phyloP scores from a whole-genome alignment of 2,329 filamentous ascomycete species.

The Colletotrichum incanum region DNA sequence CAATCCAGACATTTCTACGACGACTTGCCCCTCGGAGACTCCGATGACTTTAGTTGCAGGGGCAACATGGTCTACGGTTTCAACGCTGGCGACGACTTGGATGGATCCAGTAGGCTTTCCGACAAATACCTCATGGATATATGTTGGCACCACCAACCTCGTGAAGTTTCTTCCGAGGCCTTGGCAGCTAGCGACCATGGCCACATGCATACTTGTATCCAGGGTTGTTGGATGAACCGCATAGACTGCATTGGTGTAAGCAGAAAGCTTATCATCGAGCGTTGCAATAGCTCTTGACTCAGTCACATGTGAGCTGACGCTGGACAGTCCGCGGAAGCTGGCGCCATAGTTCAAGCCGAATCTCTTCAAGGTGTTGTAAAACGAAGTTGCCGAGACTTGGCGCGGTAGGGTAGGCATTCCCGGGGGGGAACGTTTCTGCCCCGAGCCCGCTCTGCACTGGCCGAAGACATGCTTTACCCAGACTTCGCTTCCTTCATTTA shows the following conservation, averaged over 20 bases:
- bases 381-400: conserved; percentile 44
- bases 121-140: conserved; percentile 30
- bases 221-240: conserved; percentile 57
- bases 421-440: background rate
- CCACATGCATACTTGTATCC: conserved; percentile 53
- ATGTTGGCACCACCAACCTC: conserved; percentile 15
- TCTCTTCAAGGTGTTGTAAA: conserved; percentile 49
- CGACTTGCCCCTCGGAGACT: conserved; percentile 8
- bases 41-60: background rate
- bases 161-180: conserved; percentile 25
- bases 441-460: conserved; percentile 15
- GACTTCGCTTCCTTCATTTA: conserved; percentile 42
- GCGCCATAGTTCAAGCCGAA: conserved; percentile 52
- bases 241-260: conserved; percentile 35
- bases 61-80: background rate
- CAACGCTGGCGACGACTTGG: background rate
- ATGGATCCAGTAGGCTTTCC: conserved; percentile 2
- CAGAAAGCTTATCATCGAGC: background rate
- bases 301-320: conserved; percentile 22
- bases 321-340: conserved; percentile 44
- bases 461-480: conserved; percentile 32
- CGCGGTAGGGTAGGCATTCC: conserved; percentile 40
- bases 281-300: conserved; percentile 18
- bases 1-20: conserved; percentile 31
- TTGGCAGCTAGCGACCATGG: conserved; percentile 45